phyloP scores from a whole-genome alignment of 345 rosid species.

The Xanthoceras sorbifolium region DNA sequence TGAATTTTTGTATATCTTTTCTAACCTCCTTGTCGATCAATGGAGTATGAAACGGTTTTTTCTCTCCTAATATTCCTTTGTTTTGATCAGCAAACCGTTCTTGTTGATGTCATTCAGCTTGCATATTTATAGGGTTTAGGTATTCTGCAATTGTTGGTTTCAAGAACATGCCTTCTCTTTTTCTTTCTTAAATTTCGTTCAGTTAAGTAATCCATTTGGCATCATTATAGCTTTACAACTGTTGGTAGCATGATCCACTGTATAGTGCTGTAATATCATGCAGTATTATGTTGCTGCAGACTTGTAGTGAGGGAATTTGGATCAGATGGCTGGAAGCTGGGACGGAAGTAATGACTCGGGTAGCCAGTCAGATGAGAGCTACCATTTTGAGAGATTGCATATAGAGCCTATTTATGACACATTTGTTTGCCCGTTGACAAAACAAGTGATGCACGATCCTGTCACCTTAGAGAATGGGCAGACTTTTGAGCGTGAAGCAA shows the following conservation, averaged over 20 bases:
- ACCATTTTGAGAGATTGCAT: slow-evolving; percentile 56
- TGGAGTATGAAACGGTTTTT: not conserved
- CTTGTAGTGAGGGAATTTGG: slow-evolving; percentile 23
- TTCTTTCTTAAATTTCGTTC: not conserved
- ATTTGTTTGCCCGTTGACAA: slow-evolving; percentile 90
- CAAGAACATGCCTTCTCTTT: not conserved
- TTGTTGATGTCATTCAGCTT: slow-evolving; percentile 1
- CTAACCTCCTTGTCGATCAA: not conserved
- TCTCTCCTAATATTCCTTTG: not conserved
- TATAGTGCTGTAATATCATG: not conserved
- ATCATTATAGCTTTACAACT: not conserved
- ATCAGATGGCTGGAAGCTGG: slow-evolving; percentile 66
- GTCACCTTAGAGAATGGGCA: slow-evolving; percentile 87
- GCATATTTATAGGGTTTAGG: not conserved
- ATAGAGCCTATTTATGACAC: slow-evolving; percentile 83
- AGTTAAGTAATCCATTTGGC: not conserved
- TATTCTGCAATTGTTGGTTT: not conserved
- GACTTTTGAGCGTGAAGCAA: slow-evolving; percentile 89
- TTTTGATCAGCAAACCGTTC: not conserved
- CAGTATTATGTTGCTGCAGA: slow-evolving; percentile 19
- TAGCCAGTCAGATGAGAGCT: slow-evolving; percentile 79
- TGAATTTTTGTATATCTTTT: not conserved
- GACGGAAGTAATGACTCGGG: slow-evolving; percentile 63
- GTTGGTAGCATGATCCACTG: not conserved
- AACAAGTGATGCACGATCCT: slow-evolving; percentile 84